A percentile compares a stretch with the other conserved stretches of the same genome.
These are phyloP conservation scores for Tolypocladium sp. DNA, from an alignment of 2,329 filamentous ascomycete genomes.

Conservation along the genomic window DNA sequence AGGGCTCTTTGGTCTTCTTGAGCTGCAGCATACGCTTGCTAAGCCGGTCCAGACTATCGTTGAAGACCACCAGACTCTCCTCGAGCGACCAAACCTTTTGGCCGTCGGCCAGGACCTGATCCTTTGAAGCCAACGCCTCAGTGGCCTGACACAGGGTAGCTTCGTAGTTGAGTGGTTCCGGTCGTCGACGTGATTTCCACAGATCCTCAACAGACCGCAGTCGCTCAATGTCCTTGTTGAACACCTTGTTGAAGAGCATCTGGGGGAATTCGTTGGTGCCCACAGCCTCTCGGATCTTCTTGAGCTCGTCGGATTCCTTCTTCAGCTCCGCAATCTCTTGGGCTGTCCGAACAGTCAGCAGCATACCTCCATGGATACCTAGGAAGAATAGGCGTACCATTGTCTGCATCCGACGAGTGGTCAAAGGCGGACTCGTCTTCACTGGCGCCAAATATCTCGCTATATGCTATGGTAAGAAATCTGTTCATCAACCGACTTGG, in stretches of 20 bases:
- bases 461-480: constrained; percentile 1
- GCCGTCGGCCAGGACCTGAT: constrained; percentile 52
- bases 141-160: constrained; percentile 43
- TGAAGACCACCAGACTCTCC: constrained; percentile 81
- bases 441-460: constrained; percentile 81
- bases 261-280: constrained; percentile 68
- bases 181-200: constrained; percentile 79
- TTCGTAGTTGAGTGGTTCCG: constrained; percentile 64
- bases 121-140: constrained; percentile 37
- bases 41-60: constrained; percentile 70
- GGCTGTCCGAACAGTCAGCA: constrained; percentile 22
- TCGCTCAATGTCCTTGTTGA: constrained; percentile 72
- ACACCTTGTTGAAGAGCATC: constrained; percentile 89
- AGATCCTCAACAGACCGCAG: constrained; percentile 85
- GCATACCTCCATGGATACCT: too few species aligned
- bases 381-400: constrained; percentile 39
- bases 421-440: constrained; percentile 81
- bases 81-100: constrained; percentile 73
- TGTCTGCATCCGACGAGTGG: constrained; percentile 70
- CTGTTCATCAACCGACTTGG: neutral
- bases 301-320: constrained; percentile 74
- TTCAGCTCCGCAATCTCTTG: constrained; percentile 82
- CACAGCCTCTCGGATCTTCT: constrained; percentile 72
- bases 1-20: constrained; percentile 38
- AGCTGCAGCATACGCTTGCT: constrained; percentile 63